Evolutionary conservation across 2,329 filamentous ascomycete species (phyloP), one percentile per base, ranked within the genome.

Genomic region (Pseudocercospora musae): DNA sequence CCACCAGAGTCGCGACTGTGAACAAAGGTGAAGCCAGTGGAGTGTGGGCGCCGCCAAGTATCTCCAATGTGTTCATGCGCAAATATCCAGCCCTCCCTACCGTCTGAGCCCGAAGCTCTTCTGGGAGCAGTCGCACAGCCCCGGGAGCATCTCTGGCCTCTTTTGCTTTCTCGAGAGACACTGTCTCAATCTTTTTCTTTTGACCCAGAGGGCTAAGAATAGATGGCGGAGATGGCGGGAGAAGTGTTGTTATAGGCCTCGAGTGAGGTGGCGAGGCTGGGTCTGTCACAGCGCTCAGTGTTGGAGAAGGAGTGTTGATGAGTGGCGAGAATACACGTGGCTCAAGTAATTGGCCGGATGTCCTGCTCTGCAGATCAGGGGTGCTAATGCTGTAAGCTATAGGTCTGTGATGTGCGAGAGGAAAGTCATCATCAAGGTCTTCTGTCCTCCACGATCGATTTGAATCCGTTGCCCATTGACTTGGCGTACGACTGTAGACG

Each of bases 401-500:
- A 1, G 71, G 67, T 21, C 67, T 68, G 8, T 54, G 52, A 4
- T 73, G 63, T 1, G 70, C 57, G 5, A 72, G 55, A 3, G 71
- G 61, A 20, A 37, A 50, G 18, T 69, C 66, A 5, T 68, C 67
- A 48, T 66, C 65, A 5, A 70, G 58, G 55, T 70, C 69, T 25
- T 68, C 60, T 9, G 58, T 63, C 11, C 60, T 62, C 65, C 67
- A 69, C 56, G 58, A 50, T 52, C 42, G 61, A 21, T 37, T 63
- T 21, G 59, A 59, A 2, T 62, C 58, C 27, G 54, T 21, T 9
- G 44, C 66, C 67, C 68, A 72, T 33, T 72, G 68, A 21, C 71
- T 72, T 25, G 69, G 62, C 11, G 71, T 68, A 10, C 68, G 70
- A 49, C 74, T 76, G 58, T 76, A 76, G 25, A 75, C 68, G 55